phyloP scores from a whole-genome alignment of 495 filamentous ascomycete species.

The Aspergillus avenaceus region DNA sequence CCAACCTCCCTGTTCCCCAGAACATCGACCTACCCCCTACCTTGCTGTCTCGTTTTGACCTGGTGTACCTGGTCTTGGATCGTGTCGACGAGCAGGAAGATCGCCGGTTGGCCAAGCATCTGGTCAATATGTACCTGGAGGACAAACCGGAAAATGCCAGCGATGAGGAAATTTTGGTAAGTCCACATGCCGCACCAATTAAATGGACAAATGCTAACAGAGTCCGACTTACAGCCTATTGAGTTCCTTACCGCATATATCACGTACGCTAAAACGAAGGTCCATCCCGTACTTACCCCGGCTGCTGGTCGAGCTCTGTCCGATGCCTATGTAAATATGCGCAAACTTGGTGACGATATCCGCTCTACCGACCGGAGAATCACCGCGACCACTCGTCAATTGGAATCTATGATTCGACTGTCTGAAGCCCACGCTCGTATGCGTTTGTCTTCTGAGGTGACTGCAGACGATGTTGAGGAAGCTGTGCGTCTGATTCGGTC shows the following conservation, averaged over 20 bases:
- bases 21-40: slow-evolving; percentile 98
- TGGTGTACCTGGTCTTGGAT: slow-evolving; percentile 95
- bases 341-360: slow-evolving; percentile 91
- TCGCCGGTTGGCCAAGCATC: slow-evolving; percentile 81
- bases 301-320: slow-evolving; percentile 78
- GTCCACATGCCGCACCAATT: slow-evolving; percentile 23
- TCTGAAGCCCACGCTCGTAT: slow-evolving; percentile 97
- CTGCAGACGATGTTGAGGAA: slow-evolving; percentile 78
- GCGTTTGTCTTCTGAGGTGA: slow-evolving; percentile 75
- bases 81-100: slow-evolving; percentile 85
- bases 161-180: slow-evolving; percentile 70
- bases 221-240: slow-evolving; percentile 56
- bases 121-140: slow-evolving; percentile 96
- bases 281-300: slow-evolving; percentile 74
- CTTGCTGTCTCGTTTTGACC: slow-evolving; percentile 88
- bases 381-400: slow-evolving; percentile 91
- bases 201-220: not conserved
- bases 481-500: slow-evolving; percentile 87
- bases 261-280: slow-evolving; percentile 86
- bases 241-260: slow-evolving; percentile 97
- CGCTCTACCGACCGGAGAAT: slow-evolving; percentile 91
- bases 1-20: slow-evolving; percentile 89
- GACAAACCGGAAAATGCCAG: slow-evolving; percentile 86
- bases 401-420: slow-evolving; percentile 96
- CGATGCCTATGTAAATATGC: slow-evolving; percentile 89